Evolutionary conservation across 2,329 filamentous ascomycete genomes (phyloP), one percentile per base, ranked within the genome.

Genomic region (Trichoderma sp.): DNA sequence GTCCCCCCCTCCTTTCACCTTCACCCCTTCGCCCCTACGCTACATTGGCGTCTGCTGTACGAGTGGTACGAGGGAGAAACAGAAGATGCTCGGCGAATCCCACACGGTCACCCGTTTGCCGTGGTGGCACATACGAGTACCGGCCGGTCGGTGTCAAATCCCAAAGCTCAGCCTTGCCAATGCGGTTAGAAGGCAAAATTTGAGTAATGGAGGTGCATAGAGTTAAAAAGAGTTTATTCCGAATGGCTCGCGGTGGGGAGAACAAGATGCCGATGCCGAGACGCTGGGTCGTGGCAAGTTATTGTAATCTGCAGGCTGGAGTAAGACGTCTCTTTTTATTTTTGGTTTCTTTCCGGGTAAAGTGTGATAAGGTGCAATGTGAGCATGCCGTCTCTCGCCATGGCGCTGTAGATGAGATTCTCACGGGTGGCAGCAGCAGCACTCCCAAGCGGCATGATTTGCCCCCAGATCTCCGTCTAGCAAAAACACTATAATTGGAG

Each of bases 201-300:
- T 32, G 27, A 34, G 45, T 53, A 37, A 53, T n/a, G 60, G 60
- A 39, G 60, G 60, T 64, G 60, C 60, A 29, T 37, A 64, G 60
- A 64, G 60, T 64, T 53, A 48, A 48, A 48, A 29, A 29, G 45
- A 63, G 45, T 39, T 39, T 63, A 63, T 64, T 64, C 60, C 34
- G 12, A 39, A 50, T 50, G 37, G 58, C 58, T 39, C 13, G 48
- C 29, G 60, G 50, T n/a, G 60, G 25, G 48, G 48, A 10, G 17
- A 9, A 19, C 4, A 32, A n/a, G 50, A 59, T 17, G 39, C 37
- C 57, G 57, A 45, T 45, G 37, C 57, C 57, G 57, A 60, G 27
- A 48, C 42, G n/a, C 42, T 48, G 42, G 17, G 42, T 48, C 42
- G 42, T 22, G 42, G 8, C 42, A 48, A 5, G 12, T 48, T 48